Percentiles rank a stretch among this genome's conserved stretches.
Evolutionary conservation across 2,329 filamentous ascomycete genomes (phyloP).

Genomic region (Fusarium secorum): DNA sequence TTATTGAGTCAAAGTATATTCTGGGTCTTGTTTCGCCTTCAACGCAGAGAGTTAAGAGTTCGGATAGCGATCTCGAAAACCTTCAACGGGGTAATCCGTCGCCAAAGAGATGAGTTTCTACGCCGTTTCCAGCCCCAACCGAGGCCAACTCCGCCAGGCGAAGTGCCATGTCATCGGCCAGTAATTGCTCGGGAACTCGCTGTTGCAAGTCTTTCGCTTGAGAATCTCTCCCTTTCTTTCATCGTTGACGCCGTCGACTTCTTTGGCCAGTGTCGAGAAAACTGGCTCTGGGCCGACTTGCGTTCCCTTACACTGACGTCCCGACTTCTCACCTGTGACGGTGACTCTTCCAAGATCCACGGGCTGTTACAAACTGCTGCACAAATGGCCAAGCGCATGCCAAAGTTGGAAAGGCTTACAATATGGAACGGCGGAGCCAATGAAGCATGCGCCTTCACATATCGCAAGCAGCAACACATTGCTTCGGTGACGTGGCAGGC

Average conservation of each 20-base stretch:
- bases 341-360: neutral
- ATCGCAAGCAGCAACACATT: neutral
- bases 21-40: neutral
- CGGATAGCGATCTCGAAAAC: neutral
- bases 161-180: neutral
- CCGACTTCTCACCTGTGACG: neutral
- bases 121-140: neutral
- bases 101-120: neutral
- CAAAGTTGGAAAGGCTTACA: neutral
- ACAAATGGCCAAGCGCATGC: neutral
- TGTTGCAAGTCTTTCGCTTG: neutral
- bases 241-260: neutral
- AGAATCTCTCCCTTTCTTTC: slow-evolving; percentile 4
- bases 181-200: neutral
- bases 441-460: slow-evolving; percentile 12
- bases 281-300: neutral
- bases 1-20: no score
- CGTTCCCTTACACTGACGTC: neutral
- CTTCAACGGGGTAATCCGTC: neutral
- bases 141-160: neutral
- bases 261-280: neutral
- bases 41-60: neutral
- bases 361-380: neutral
- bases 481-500: slow-evolving; percentile 14
- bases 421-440: slow-evolving; percentile 14